Evolutionary conservation across 345 rosid genomes (phyloP).

Genomic region (Nasturtium officinale): DNA sequence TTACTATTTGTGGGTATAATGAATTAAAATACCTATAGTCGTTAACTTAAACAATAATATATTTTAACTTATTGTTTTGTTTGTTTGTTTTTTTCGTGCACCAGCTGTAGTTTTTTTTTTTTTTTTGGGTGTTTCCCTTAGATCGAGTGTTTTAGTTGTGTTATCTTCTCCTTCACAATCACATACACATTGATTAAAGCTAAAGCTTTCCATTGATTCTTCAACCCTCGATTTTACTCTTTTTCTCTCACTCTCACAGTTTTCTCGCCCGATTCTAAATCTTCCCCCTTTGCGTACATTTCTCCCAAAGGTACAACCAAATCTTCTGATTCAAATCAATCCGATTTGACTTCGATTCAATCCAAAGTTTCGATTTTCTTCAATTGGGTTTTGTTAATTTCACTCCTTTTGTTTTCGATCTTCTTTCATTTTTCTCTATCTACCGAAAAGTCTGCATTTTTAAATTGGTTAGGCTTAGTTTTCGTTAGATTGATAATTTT

Average conservation of each 20-base stretch:
- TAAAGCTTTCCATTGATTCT: conserved; percentile 35
- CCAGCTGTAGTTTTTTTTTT: conserved; percentile 32
- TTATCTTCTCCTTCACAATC: conserved; percentile 15
- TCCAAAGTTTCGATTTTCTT: background rate
- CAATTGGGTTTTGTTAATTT: background rate
- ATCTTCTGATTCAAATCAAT: conserved; percentile 10
- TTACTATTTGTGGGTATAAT: too few relatives aligned
- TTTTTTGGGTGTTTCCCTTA: background rate
- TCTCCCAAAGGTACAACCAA: conserved; percentile 20
- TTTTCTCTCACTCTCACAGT: conserved; percentile 31
- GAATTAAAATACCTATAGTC: background rate
- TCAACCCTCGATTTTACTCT: conserved; percentile 19
- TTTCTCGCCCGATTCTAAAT: conserved; percentile 30
- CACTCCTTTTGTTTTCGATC: conserved; percentile 6
- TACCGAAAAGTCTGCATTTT: conserved; percentile 40
- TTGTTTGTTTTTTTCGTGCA: conserved; percentile 19
- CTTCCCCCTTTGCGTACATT: conserved; percentile 36
- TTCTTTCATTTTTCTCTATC: background rate
- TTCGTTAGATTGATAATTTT: background rate
- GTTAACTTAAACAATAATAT: background rate
- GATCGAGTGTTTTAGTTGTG: conserved; percentile 29
- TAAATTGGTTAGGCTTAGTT: background rate
- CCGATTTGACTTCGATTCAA: conserved; percentile 35
- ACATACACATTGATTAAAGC: conserved; percentile 40
- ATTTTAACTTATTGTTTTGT: background rate